phyloP scores from a whole-genome alignment of 2,329 filamentous ascomycete species.

The Ceratocystis diversiconidia region DNA sequence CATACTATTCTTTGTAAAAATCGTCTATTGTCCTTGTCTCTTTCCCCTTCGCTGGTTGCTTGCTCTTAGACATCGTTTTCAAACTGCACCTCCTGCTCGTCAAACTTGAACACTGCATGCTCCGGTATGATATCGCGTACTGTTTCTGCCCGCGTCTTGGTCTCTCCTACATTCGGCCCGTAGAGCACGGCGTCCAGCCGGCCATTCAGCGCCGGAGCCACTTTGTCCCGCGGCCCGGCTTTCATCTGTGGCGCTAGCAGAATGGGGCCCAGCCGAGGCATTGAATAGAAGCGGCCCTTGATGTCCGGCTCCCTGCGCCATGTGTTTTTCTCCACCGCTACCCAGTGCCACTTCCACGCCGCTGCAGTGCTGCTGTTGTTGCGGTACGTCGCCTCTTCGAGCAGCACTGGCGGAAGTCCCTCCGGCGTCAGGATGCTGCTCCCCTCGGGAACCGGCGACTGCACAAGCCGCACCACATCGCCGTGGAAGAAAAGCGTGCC shows the following conservation, averaged over 20 bases:
- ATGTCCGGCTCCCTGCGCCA: slow-evolving; percentile 35
- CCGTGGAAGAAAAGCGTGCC: slow-evolving; percentile 27
- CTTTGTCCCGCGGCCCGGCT: slow-evolving; percentile 23
- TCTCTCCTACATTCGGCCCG: slow-evolving; percentile 29
- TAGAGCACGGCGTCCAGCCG: slow-evolving; percentile 30
- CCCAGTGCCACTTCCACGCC: slow-evolving; percentile 27
- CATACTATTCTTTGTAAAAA: neutral
- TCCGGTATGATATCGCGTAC: slow-evolving; percentile 30
- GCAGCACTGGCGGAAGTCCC: slow-evolving; percentile 29
- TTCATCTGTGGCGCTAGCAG: slow-evolving; percentile 31
- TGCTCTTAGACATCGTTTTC: slow-evolving; percentile 10
- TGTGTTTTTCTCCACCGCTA: slow-evolving; percentile 32
- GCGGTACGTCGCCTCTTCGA: slow-evolving; percentile 30
- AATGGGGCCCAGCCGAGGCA: slow-evolving; percentile 37
- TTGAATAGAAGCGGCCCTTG: slow-evolving; percentile 44
- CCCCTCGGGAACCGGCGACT: slow-evolving; percentile 19
- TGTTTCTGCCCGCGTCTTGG: slow-evolving; percentile 30
- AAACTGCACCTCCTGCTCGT: slow-evolving; percentile 14
- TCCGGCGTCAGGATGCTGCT: slow-evolving; percentile 21
- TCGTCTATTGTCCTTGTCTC: neutral
- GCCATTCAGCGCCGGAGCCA: slow-evolving; percentile 35
- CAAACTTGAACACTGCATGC: slow-evolving; percentile 11
- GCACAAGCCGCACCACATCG: slow-evolving; percentile 26
- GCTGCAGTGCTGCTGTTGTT: slow-evolving; percentile 24
- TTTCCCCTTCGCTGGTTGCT: neutral